Conservation (phyloP, 2,329 filamentous ascomycete genomes). For the Tolypocladium capitatum region DNA sequence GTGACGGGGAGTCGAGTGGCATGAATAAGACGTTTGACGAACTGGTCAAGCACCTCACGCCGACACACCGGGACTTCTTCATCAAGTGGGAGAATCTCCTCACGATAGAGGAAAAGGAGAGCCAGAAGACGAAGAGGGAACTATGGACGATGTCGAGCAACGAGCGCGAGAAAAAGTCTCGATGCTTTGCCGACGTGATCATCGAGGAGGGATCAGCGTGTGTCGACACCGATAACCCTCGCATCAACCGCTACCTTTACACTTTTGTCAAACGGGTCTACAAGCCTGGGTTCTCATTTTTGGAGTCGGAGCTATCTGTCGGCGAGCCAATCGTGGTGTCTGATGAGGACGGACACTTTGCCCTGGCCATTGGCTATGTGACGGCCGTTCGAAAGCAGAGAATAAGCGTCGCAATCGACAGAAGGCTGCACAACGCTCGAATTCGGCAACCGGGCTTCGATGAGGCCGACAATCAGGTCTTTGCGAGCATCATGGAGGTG, state of each 20-base stretch:
- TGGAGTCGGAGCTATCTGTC: constrained; percentile 74
- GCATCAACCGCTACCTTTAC: constrained; percentile 87
- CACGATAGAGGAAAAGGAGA: constrained; percentile 87
- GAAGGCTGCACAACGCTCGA: constrained; percentile 75
- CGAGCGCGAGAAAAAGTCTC: constrained; percentile 75
- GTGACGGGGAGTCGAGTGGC: constrained; percentile 67
- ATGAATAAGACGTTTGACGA: constrained; percentile 74
- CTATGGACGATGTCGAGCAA: constrained; percentile 91
- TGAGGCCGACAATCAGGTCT: constrained; percentile 64
- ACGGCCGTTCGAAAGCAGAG: constrained; percentile 59
- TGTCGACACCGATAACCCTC: constrained; percentile 56
- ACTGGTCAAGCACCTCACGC: constrained; percentile 62
- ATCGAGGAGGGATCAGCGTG: constrained; percentile 65
- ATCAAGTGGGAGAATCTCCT: constrained; percentile 87
- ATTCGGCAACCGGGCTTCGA: constrained; percentile 66
- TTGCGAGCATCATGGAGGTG: constrained; percentile 85
- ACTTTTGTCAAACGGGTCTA: constrained; percentile 61
- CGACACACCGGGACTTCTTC: constrained; percentile 70
- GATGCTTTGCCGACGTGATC: constrained; percentile 80
- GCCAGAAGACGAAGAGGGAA: constrained; percentile 75
- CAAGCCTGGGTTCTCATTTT: constrained; percentile 59
- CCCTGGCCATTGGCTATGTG: constrained; percentile 83
- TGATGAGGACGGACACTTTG: constrained; percentile 89
- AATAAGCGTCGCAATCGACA: constrained; percentile 82
- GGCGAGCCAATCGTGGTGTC: constrained; percentile 95